Evolutionary conservation across 345 rosid species (phyloP).

Genomic region (Linum usitatissimum): DNA sequence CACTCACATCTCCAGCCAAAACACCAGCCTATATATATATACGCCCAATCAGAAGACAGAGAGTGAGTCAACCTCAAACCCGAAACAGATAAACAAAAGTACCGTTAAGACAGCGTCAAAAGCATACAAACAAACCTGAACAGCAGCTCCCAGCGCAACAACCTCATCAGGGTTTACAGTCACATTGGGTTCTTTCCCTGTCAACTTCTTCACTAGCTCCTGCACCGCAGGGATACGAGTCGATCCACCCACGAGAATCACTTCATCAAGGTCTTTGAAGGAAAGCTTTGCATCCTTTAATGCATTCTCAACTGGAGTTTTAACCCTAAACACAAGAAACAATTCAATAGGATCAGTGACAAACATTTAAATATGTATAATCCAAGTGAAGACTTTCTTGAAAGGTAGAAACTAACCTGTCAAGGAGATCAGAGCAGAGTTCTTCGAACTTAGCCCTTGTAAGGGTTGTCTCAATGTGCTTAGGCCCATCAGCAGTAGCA

Average conservation of each 20-base stretch:
- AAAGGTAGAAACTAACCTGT: slow-evolving; percentile 36
- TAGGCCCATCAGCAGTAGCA: slow-evolving; percentile 96
- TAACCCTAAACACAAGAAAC: slow-evolving; percentile 37
- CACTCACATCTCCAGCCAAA: slow-evolving; percentile 88
- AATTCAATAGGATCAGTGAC: not conserved
- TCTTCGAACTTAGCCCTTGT: slow-evolving; percentile 94
- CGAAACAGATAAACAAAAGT: no score
- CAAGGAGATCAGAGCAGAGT: slow-evolving; percentile 77
- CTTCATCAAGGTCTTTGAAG: slow-evolving; percentile 81
- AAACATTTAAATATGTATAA: no score
- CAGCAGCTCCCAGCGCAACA: slow-evolving; percentile 98
- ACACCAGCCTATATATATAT: slow-evolving; percentile 65
- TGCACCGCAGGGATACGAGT: slow-evolving; percentile 97
- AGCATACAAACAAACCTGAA: slow-evolving; percentile 44
- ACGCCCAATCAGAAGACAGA: not conserved
- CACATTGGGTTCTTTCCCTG: slow-evolving; percentile 91
- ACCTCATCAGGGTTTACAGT: slow-evolving; percentile 97
- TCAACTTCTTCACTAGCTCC: slow-evolving; percentile 79
- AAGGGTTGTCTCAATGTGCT: slow-evolving; percentile 87
- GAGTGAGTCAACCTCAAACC: not conserved
- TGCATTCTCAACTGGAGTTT: slow-evolving; percentile 75
- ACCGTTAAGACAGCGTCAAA: not conserved
- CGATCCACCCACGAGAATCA: slow-evolving; percentile 96
- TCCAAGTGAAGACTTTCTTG: not conserved
- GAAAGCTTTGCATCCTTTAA: slow-evolving; percentile 85